A percentile compares a stretch with the other conserved stretches of the same genome.
phyloP scores from a whole-genome alignment of 306 rosid species.

The Vigna hirtella region DNA sequence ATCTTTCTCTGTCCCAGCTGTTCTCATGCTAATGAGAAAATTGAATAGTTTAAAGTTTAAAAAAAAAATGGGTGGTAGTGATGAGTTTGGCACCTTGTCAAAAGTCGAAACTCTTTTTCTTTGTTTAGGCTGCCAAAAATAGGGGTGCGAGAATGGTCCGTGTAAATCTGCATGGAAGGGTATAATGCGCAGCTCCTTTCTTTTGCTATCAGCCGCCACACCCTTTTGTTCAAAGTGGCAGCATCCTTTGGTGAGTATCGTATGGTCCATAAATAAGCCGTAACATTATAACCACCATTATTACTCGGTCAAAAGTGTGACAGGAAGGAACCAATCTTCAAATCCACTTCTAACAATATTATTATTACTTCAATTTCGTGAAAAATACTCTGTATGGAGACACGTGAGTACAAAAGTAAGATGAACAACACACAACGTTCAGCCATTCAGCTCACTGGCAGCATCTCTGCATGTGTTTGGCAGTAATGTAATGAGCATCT shows the following conservation, averaged over 20 bases:
- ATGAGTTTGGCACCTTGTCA: conserved; percentile 48
- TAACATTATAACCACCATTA: background rate
- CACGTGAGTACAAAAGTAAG: conserved; percentile 28
- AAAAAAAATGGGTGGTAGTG: conserved; percentile 42
- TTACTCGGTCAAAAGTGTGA: conserved; percentile 36
- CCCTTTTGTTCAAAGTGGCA: conserved; percentile 15
- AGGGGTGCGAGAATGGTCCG: conserved; percentile 36
- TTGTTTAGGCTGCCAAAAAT: background rate
- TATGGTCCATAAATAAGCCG: conserved; percentile 44
- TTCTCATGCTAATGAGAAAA: conserved; percentile 25
- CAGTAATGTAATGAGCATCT: conserved; percentile 39
- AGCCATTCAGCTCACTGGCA: conserved; percentile 46
- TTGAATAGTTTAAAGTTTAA: background rate
- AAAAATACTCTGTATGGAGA: conserved; percentile 4
- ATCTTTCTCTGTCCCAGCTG: background rate
- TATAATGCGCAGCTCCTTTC: conserved; percentile 17
- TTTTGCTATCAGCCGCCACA: conserved; percentile 33
- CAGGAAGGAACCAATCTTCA: conserved; percentile 7
- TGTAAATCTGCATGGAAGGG: conserved; percentile 35
- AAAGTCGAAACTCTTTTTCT: conserved; percentile 26
- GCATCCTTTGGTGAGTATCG: background rate
- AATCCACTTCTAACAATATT: background rate
- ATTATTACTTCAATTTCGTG: background rate
- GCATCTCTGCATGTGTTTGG: conserved; percentile 38
- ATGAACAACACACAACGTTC: conserved; percentile 19